Conservation (phyloP, 257 asterid genomes). For the Nicotiana noctiflora region DNA sequence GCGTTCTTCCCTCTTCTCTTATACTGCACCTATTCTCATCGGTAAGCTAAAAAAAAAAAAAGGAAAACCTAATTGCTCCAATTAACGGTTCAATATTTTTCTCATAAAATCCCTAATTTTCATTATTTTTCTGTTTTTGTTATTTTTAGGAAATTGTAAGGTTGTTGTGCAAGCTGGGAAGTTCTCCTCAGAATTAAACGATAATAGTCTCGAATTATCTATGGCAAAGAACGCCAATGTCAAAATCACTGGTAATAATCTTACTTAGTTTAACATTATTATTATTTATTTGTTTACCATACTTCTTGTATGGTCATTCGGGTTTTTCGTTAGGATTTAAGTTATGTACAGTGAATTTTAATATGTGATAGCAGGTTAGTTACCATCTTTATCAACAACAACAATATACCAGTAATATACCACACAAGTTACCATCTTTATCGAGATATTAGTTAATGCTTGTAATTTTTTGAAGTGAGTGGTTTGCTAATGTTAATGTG, state of each 20-base stretch:
- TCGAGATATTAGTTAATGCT: too few relatives aligned
- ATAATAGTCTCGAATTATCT: background rate
- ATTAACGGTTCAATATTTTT: background rate
- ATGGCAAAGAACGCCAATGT: background rate
- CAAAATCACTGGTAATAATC: background rate
- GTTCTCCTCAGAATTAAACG: background rate
- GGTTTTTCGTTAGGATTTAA: too few relatives aligned
- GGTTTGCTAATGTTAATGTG: background rate
- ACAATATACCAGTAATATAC: too few relatives aligned
- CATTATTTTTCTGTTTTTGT: background rate
- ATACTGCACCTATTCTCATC: background rate
- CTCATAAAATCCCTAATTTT: background rate
- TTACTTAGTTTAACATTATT: too few relatives aligned
- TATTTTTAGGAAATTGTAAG: background rate
- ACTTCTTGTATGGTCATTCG: too few relatives aligned
- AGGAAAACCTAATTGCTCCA: background rate
- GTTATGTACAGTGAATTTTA: too few relatives aligned
- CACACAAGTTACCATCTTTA: too few relatives aligned
- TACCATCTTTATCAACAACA: too few relatives aligned
- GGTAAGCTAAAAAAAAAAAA: background rate
- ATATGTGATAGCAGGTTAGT: too few relatives aligned
- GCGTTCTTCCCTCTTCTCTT: background rate
- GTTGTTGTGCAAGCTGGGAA: conserved; percentile 7
- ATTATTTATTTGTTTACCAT: too few relatives aligned
- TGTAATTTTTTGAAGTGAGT: background rate